These are phyloP conservation scores for Triticum timopheevii DNA, from an alignment of 176 grass and related monocot species.

Conservation along the genomic window DNA sequence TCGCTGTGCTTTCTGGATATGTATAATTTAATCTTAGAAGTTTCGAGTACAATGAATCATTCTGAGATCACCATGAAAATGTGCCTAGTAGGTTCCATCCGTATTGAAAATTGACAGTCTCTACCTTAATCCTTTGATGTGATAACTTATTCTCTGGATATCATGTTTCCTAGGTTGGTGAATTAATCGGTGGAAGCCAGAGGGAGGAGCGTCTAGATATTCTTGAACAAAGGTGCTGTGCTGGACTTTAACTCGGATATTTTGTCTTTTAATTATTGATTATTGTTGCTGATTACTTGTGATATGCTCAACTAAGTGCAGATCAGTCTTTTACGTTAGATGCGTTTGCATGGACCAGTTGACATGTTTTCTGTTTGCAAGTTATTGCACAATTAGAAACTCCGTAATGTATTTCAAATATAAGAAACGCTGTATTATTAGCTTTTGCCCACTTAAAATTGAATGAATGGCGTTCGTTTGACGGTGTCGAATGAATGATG, in stretches of 20 bases:
- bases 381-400: neutral
- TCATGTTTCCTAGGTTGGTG: constrained; percentile 69
- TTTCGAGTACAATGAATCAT: too few relatives aligned
- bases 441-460: neutral
- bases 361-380: neutral
- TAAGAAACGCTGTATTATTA: neutral
- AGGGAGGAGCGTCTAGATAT: constrained; percentile 82
- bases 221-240: constrained; percentile 62
- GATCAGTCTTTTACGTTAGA: neutral
- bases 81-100: neutral
- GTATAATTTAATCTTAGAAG: neutral
- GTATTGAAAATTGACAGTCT: neutral
- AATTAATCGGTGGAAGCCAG: constrained; percentile 93
- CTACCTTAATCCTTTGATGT: neutral
- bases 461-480: neutral
- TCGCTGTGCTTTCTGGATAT: neutral
- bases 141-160: constrained; percentile 18
- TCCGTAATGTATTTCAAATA: neutral
- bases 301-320: neutral
- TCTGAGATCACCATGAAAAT: neutral
- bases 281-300: neutral
- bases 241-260: neutral
- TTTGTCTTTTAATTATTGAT: neutral
- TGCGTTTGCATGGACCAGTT: neutral
- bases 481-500: too few relatives aligned